phyloP scores from a whole-genome alignment of 345 rosid genomes.

The Adansonia digitata region DNA sequence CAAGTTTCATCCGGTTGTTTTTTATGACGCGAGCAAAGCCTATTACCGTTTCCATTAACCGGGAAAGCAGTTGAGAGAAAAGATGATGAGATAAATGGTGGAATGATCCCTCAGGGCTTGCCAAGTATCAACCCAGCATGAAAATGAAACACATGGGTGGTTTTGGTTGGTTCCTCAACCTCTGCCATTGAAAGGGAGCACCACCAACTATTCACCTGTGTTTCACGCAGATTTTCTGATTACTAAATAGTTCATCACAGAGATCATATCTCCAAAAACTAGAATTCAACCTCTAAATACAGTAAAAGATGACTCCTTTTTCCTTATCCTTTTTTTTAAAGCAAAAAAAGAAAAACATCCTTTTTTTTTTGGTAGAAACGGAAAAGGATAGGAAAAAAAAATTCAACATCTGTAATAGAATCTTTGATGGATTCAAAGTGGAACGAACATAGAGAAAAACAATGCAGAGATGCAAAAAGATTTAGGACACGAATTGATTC shows the following conservation, averaged over 20 bases:
- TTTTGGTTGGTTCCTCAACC: constrained; percentile 18
- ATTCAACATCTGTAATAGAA: not conserved
- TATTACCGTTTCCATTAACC: too few species aligned
- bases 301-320: not conserved
- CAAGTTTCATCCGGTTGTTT: not conserved
- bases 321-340: not conserved
- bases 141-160: not conserved
- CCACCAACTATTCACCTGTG: not conserved
- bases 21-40: not conserved
- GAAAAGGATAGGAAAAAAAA: not conserved
- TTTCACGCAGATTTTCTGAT: not conserved
- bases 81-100: not conserved
- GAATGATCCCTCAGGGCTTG: constrained; percentile 14
- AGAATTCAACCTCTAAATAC: not conserved
- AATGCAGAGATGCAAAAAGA: not conserved
- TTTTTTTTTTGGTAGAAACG: not conserved
- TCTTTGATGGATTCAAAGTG: not conserved
- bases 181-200: constrained; percentile 7
- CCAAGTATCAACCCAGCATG: constrained; percentile 15
- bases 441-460: not conserved
- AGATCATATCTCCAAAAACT: not conserved
- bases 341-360: not conserved
- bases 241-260: constrained; percentile 14
- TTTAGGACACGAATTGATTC: not conserved
- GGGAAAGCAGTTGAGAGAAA: not conserved